Evolutionary conservation across 352 stramenopile genomes (phyloP), one percentile per base, ranked within the genome.

Genomic region (Globisporangium nagaii): DNA sequence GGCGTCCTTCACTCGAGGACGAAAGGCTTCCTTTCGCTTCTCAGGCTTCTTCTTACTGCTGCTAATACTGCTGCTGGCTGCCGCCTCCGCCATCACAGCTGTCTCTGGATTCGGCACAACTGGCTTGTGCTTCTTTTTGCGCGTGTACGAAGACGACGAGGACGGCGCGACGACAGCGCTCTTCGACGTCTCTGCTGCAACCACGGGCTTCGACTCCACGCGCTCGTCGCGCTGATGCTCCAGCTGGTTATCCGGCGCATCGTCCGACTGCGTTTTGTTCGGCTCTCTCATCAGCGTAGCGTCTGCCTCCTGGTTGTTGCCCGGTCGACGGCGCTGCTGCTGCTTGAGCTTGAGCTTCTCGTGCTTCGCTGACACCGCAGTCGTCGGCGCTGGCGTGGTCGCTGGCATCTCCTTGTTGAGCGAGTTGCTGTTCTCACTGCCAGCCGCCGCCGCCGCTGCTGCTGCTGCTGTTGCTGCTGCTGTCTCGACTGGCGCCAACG

Each of bases 91-190:
- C 17, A 15, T 36, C 6, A 20, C 17, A 6, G 8, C n/a, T 4
- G 30, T 19, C 27, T 54, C 31, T 6, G 20, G 20, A 24, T 37
- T 27, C 12, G 34, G 12, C n/a, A 37, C 39, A 8, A 17, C 47
- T 9, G 48, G 53, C 22, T 62, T 61, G 20, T 57, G 56, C 28
- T 68, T 68, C 50, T 68, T 69, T 57, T 65, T 65, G 19, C 56
- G 56, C 45, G 35, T 30, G 27, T 45, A 30, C 45, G 43, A 39
- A n/a, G 30, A 19, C 22, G n/a, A n/a, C n/a, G n/a, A n/a, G n/a
- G n/a, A n/a, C n/a, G n/a, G n/a, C n/a, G n/a, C n/a, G n/a, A 31
- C 36, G 9, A 27, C 28, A 27, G 17, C 27, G n/a, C n/a, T n/a
- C 19, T 37, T 43, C 27, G n/a, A 25, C 25, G 25, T 17, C 17